A percentile compares a stretch with the other conserved stretches of the same genome.
These are phyloP conservation scores for Pharus latifolius DNA, from an alignment of 176 grass and related monocot species.

Conservation along the genomic window DNA sequence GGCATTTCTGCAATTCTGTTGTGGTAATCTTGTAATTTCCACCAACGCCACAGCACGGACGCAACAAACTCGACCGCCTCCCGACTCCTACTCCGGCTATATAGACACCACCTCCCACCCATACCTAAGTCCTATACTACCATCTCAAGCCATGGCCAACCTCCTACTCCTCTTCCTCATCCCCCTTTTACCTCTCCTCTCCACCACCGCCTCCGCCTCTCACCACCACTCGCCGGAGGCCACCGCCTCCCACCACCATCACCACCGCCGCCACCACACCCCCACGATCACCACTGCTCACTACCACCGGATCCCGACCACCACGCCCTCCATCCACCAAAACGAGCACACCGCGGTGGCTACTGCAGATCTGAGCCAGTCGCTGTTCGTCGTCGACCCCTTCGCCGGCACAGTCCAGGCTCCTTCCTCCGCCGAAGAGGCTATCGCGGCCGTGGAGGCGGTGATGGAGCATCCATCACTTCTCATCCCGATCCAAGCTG, in stretches of 20 bases:
- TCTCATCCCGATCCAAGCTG: not conserved
- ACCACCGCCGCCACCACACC: constrained; percentile 3
- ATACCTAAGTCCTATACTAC: too few relatives aligned
- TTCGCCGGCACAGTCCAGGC: not conserved
- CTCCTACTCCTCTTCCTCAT: constrained; percentile 9
- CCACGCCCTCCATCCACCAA: constrained; percentile 16
- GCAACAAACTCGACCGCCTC: too few relatives aligned
- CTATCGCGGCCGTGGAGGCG: not conserved
- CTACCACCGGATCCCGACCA: not conserved
- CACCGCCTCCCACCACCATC: not conserved
- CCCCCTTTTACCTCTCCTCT: not conserved
- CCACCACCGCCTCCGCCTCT: not conserved
- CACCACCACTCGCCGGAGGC: not conserved
- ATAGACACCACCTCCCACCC: too few relatives aligned
- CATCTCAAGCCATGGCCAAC: too few relatives aligned
- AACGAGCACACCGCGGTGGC: constrained; percentile 5
- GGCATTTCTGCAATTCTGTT: too few relatives aligned
- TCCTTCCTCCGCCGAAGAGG: not conserved
- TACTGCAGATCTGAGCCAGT: not conserved
- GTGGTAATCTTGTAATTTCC: too few relatives aligned
- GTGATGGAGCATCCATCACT: not conserved
- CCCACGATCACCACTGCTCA: not conserved
- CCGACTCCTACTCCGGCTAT: too few relatives aligned
- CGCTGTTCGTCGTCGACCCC: constrained; percentile 19
- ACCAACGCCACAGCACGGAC: too few relatives aligned